Base-by-base conservation (phyloP, 257 asterid genomes). In the Capsicum chinense region DNA sequence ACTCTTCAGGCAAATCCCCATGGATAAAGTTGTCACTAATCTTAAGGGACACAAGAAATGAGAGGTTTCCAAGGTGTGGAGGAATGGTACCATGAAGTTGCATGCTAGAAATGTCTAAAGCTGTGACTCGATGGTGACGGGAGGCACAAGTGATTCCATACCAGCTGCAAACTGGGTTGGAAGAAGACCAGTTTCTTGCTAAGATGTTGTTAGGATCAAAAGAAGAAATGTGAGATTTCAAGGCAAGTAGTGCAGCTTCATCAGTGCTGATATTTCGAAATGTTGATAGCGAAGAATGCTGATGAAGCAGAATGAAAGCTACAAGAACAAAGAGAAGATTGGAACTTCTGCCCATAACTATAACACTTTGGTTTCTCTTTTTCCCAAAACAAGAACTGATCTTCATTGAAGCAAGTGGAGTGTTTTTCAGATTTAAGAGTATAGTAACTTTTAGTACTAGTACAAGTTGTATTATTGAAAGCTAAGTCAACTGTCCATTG, bases 81-180 rank as follows among this genome's bases (percentile, higher is more conserved):
- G 76, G 52, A 68, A 68, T 68, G 76, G 52, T 68, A 6, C 76
- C 76, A 3, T 68, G 12, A 6, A 68, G 52, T 68, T 68, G 52
- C 52, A 68, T 68, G 26, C 3, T 68, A 3, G 76, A 68, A 68
- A 68, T 68, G 21, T 68, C 15, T 42, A 42, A 7, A 42, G 35
- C 8, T 7, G 76, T 3, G 2, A 69, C 79, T 39, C 79, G 2
- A 4, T 69, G 15, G 8, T 42, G 79, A 13, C 79, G 79, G 13
- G 79, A 42, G 79, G 0, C 4, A 0, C 79, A 69, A 69, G 79
- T 69, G 56, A 69, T 69, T 4, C 79, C 74, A 12, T 13, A 5
- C 74, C 50, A 67, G 11, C 6, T 39, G 78, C 52, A 69, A 7
- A 69, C 54, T 1, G 15, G 74, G 0, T 0, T 69, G 56, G 33